Base-by-base conservation (phyloP, 345 rosid species). In the Eucalyptus dawsonii region DNA sequence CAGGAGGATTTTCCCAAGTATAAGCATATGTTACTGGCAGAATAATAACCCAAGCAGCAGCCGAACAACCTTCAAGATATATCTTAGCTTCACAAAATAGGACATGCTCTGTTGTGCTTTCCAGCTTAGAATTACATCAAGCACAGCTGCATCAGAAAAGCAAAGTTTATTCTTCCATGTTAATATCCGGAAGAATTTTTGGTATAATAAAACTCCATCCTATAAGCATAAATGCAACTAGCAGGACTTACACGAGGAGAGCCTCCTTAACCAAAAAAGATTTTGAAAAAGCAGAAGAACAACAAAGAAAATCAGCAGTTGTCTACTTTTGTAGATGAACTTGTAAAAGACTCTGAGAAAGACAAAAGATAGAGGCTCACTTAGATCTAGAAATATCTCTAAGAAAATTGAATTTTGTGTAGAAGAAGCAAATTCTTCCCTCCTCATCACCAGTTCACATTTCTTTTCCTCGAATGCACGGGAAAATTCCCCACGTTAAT, bases 1-100 rank as follows among this genome's bases (percentile, higher is more conserved):
- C 98, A 80, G 98, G 94, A 91, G 99, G 98, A 89, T 96, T 94
- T 90, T 95, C 93, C 97, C 97, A 96, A 76, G 96, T 93, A 87
- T 96, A 98, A 44, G 99, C 99, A 90, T 98, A 98, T 44, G 99
- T 96, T 86, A 98, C 99, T 4, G 99, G 98, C 65, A 98, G 93
- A 91, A 97, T 87, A 81, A 98, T 93, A 76, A 96, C 99, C 99
- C 99, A 98, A 14, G 97, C 96, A 88, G 99, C 99, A 89, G 99
- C 97, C 40, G 99, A 89, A 96, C 88, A 86, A 96, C 97, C 92
- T 98, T 98, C 93, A 98, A 93, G 92, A 97, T 94, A 93, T 96
- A 98, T 95, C 99, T 95, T 91, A 98, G 94, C 93, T 98, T 95
- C 89, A 97, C 99, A 92, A 95, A 95, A 87, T 95, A 92, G 87